Evolutionary conservation across 768 basidiomycete genomes (phyloP).

Genomic region (Boletellus sp.): DNA sequence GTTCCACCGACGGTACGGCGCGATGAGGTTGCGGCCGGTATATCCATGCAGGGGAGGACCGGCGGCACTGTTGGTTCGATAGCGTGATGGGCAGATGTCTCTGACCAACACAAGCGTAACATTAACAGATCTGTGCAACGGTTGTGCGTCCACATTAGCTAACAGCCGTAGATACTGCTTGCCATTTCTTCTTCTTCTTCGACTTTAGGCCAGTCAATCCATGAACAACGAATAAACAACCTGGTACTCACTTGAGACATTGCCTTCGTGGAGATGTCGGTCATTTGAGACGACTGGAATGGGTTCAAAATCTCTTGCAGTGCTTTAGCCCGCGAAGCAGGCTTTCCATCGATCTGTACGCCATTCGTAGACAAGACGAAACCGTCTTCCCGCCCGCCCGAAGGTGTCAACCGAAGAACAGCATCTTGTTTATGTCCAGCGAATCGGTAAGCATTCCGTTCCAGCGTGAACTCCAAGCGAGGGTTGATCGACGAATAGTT

Average conservation of each 20-base stretch:
- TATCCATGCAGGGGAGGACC: too few species aligned
- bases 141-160: constrained; percentile 6
- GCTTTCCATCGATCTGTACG: constrained; percentile 23
- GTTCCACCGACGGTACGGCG: too few species aligned
- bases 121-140: background rate
- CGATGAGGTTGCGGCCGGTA: too few species aligned
- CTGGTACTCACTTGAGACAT: constrained; percentile 16
- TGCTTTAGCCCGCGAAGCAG: constrained; percentile 17
- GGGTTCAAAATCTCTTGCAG: constrained; percentile 22
- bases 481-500: constrained; percentile 20
- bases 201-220: constrained; percentile 8
- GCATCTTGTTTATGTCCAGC: constrained; percentile 16
- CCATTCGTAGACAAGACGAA: constrained; percentile 25
- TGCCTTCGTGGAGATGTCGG: constrained; percentile 6
- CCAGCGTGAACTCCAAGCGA: constrained; percentile 23
- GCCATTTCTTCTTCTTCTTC: constrained; percentile 19
- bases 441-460: constrained; percentile 23
- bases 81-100: too few species aligned
- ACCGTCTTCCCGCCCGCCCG: constrained; percentile 13
- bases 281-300: constrained; percentile 4
- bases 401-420: constrained; percentile 16
- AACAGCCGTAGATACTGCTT: background rate
- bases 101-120: background rate
- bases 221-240: background rate
- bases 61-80: too few species aligned